A percentile compares a stretch with the other conserved stretches of the same genome.
phyloP scores from a whole-genome alignment of 225 moss, liverwort and hornwort genomes.

The Climacium dendroides region DNA sequence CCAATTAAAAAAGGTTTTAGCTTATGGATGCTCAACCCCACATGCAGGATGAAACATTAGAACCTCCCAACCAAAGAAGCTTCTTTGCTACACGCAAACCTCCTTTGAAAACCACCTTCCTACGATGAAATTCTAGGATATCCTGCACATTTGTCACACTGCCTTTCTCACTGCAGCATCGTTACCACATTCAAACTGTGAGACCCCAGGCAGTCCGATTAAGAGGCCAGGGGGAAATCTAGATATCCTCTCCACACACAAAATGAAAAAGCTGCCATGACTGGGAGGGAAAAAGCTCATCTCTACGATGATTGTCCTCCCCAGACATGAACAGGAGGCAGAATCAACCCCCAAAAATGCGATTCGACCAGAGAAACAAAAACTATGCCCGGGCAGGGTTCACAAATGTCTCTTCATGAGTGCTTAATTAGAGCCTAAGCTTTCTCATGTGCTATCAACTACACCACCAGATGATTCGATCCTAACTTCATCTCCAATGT shows the following conservation, averaged over 20 bases:
- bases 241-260: not conserved
- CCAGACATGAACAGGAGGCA: constrained; percentile 10
- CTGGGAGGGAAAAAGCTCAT: not conserved
- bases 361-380: not conserved
- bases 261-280: not conserved
- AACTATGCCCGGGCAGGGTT: not conserved
- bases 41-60: not conserved
- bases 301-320: not conserved
- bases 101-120: not conserved
- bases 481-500: not conserved
- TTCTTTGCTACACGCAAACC: not conserved
- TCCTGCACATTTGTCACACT: not conserved
- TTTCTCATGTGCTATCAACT: constrained; percentile 11
- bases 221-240: not conserved
- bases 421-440: constrained; percentile 31
- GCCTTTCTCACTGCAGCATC: not conserved
- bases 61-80: not conserved
- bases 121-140: not conserved
- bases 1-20: not conserved
- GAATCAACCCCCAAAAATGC: constrained; percentile 17
- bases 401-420: constrained; percentile 21
- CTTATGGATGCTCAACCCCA: not conserved
- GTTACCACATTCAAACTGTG: not conserved
- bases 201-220: not conserved
- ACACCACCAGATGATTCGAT: not conserved